A percentile compares a stretch with the other conserved stretches of the same genome.
Conservation (phyloP, 139 green algal species). For the Ettlia oleoabundans region DNA sequence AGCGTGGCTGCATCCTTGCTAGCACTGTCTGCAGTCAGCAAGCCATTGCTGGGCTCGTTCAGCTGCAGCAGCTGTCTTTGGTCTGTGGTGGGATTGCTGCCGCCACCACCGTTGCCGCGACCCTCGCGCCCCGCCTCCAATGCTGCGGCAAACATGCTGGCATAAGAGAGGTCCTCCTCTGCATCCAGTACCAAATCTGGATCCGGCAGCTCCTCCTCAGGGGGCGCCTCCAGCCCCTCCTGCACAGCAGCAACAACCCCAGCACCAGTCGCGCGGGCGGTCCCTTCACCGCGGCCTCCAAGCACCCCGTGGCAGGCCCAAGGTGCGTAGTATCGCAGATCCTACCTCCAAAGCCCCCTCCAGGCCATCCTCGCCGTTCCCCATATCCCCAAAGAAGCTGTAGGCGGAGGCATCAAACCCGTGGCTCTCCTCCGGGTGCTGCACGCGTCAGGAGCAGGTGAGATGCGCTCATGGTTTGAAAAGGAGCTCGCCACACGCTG, state of each 20-base stretch:
- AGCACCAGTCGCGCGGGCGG: not conserved
- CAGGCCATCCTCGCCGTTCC: slow-evolving; percentile 45
- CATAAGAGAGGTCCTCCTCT: slow-evolving; percentile 69
- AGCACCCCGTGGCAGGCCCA: too few relatives aligned
- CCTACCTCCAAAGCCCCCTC: slow-evolving; percentile 66
- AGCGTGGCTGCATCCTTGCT: not conserved
- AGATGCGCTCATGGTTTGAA: too few relatives aligned
- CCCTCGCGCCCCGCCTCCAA: too few relatives aligned
- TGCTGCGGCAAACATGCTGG: slow-evolving; percentile 62
- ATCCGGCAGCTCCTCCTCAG: slow-evolving; percentile 48
- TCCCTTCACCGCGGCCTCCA: too few relatives aligned
- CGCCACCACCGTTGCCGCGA: not conserved
- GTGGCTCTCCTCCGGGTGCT: slow-evolving; percentile 28
- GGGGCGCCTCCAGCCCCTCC: slow-evolving; percentile 79
- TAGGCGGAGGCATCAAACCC: slow-evolving; percentile 46
- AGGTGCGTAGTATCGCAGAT: not conserved
- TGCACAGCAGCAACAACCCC: slow-evolving; percentile 34
- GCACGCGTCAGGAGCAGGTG: not conserved
- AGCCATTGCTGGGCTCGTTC: too few relatives aligned
- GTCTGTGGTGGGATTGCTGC: not conserved
- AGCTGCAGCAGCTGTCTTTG: too few relatives aligned
- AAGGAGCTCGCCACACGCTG: not conserved
- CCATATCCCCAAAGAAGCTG: slow-evolving; percentile 73
- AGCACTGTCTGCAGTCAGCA: too few relatives aligned
- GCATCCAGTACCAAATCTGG: slow-evolving; percentile 44